phyloP scores from a whole-genome alignment of 1,139 yeast genomes.

The Suhomyces terraborum region DNA sequence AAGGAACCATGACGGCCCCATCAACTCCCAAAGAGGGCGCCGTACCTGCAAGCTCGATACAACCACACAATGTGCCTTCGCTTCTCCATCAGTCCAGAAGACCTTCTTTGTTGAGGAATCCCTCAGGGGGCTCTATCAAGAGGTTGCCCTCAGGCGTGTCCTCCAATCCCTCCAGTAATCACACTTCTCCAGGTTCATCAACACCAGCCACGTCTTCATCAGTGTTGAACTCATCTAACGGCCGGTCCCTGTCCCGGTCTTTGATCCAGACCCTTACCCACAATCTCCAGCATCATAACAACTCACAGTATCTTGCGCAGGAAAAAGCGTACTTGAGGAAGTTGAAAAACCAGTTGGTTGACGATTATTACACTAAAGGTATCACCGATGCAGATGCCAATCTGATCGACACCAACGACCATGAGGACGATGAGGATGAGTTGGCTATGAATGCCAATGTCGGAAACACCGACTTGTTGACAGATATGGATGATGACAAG shows the following conservation, averaged over 20 bases:
- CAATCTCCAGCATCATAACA: constrained; percentile 27
- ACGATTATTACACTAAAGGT: constrained; percentile 71
- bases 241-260: constrained; percentile 24
- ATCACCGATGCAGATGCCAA: constrained; percentile 43
- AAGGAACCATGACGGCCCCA: constrained; percentile 11
- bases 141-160: constrained; percentile 4
- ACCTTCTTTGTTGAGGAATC: constrained; percentile 20
- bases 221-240: background rate
- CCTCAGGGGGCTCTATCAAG: constrained; percentile 11
- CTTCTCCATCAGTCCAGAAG: constrained; percentile 14
- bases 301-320: constrained; percentile 56
- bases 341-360: constrained; percentile 62
- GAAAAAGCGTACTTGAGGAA: constrained; percentile 69
- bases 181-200: constrained; percentile 6
- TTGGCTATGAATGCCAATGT: constrained; percentile 27
- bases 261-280: constrained; percentile 23
- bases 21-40: constrained; percentile 10
- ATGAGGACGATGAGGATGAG: constrained; percentile 30
- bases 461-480: constrained; percentile 38
- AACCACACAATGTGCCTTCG: constrained; percentile 5
- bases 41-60: constrained; percentile 3
- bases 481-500: constrained; percentile 47
- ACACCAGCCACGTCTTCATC: constrained; percentile 4
- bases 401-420: constrained; percentile 17
- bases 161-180: constrained; percentile 4